These are phyloP conservation scores for Amanita inopinata DNA, from an alignment of 768 basidiomycete species.

Conservation along the genomic window DNA sequence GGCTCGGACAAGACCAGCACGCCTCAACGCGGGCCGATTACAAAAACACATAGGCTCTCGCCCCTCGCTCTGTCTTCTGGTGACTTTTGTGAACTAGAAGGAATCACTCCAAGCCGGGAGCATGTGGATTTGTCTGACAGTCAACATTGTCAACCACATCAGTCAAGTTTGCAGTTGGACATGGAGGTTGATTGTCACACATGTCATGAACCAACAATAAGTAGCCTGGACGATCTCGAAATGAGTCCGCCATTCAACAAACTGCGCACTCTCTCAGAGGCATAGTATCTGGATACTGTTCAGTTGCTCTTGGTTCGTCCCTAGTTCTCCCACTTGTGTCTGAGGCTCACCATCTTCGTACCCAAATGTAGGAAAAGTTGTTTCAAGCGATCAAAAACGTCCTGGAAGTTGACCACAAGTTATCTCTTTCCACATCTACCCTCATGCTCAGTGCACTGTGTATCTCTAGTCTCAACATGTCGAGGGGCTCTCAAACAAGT, in stretches of 20 bases:
- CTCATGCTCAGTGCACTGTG: too few species aligned
- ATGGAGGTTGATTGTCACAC: slow-evolving; percentile 8
- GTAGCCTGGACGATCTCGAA: slow-evolving; percentile 7
- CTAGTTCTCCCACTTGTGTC: neutral
- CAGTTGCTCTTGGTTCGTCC: neutral
- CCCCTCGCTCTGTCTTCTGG: slow-evolving; percentile 1
- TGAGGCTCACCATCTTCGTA: neutral
- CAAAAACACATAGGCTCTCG: neutral
- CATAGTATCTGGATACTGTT: neutral
- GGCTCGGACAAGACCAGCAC: neutral
- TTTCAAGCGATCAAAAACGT: too few species aligned
- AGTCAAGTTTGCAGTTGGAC: slow-evolving; percentile 2
- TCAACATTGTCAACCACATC: neutral
- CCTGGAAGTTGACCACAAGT: too few species aligned
- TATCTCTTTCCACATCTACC: too few species aligned
- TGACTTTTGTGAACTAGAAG: neutral
- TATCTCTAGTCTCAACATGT: too few species aligned
- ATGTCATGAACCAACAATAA: neutral
- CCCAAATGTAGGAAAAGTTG: too few species aligned
- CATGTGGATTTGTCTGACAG: neutral
- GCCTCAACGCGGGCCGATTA: neutral
- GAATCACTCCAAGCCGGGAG: neutral
- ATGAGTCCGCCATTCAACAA: neutral
- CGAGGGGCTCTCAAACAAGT: too few species aligned
- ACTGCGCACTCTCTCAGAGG: slow-evolving; percentile 12